Evolutionary conservation across 176 grass and related monocot species (phyloP).

Genomic region (Cocos nucifera): DNA sequence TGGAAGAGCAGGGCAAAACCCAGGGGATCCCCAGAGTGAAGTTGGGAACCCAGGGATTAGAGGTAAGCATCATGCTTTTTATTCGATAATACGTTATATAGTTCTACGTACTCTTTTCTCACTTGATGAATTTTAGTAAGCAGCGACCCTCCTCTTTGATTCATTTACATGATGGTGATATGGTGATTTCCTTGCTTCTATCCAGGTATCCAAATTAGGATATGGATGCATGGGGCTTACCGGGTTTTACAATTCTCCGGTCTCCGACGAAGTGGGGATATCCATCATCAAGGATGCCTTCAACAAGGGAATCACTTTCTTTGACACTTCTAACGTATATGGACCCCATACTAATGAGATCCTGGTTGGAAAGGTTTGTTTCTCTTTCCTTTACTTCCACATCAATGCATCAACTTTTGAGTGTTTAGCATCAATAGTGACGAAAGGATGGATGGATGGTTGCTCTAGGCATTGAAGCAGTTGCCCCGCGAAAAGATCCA

Average conservation of each 20-base stretch:
- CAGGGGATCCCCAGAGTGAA: conserved; percentile 14
- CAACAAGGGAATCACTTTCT: conserved; percentile 15
- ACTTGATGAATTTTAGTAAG: neutral
- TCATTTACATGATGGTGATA: neutral
- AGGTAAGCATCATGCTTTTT: neutral
- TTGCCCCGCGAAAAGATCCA: conserved; percentile 10
- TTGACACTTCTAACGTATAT: conserved; percentile 17
- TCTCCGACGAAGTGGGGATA: conserved; percentile 7
- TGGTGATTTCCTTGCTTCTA: neutral
- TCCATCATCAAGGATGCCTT: conserved; percentile 22
- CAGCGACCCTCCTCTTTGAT: neutral
- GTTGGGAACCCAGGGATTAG: conserved; percentile 17
- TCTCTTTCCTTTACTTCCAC: neutral
- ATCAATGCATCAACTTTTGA: too few species aligned
- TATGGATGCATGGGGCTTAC: conserved; percentile 23
- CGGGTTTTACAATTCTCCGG: conserved; percentile 6
- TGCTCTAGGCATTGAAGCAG: neutral
- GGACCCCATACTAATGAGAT: conserved; percentile 7
- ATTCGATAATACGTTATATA: too few species aligned
- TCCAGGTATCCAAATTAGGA: conserved; percentile 23
- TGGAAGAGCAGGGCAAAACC: neutral
- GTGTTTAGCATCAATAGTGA: too few species aligned
- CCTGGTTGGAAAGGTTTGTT: conserved; percentile 7
- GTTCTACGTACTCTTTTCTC: neutral
- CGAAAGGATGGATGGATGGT: neutral